Percentiles rank a stretch among this genome's conserved stretches.
These are phyloP conservation scores for Trichophyton equinum DNA, from an alignment of 2,329 filamentous ascomycete species.

Conservation along the genomic window DNA sequence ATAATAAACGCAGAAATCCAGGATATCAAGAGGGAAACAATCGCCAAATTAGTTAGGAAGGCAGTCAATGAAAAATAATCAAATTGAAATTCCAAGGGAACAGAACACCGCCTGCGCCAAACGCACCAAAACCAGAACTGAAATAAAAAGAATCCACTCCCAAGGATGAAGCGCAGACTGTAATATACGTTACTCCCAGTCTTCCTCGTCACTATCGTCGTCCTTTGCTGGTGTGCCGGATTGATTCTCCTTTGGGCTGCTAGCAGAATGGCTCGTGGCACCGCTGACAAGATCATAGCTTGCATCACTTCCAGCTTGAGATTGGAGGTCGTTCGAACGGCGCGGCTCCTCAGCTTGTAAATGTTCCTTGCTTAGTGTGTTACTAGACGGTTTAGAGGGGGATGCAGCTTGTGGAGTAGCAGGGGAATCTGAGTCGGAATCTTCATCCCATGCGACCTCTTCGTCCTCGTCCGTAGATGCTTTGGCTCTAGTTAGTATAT, in stretches of 20 bases:
- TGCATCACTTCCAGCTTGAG: conserved; percentile 81
- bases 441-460: conserved; percentile 59
- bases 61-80: neutral
- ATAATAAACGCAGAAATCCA: neutral
- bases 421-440: conserved; percentile 39
- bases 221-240: conserved; percentile 34
- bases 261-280: conserved; percentile 63
- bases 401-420: conserved; percentile 31
- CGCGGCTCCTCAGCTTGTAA: conserved; percentile 55
- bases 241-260: conserved; percentile 45
- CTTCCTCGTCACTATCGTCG: conserved; percentile 55
- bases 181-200: conserved; percentile 53
- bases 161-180: neutral
- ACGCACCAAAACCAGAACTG: neutral
- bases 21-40: neutral
- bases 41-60: neutral
- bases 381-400: conserved; percentile 16
- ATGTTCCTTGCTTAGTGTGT: conserved; percentile 25
- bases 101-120: neutral
- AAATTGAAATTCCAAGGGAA: neutral
- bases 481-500: neutral
- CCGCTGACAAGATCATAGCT: conserved; percentile 92
- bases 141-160: neutral
- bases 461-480: conserved; percentile 46
- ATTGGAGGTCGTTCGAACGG: conserved; percentile 73